Evolutionary conservation across 2,329 filamentous ascomycete genomes (phyloP).

Genomic region (Trichoderma breve): DNA sequence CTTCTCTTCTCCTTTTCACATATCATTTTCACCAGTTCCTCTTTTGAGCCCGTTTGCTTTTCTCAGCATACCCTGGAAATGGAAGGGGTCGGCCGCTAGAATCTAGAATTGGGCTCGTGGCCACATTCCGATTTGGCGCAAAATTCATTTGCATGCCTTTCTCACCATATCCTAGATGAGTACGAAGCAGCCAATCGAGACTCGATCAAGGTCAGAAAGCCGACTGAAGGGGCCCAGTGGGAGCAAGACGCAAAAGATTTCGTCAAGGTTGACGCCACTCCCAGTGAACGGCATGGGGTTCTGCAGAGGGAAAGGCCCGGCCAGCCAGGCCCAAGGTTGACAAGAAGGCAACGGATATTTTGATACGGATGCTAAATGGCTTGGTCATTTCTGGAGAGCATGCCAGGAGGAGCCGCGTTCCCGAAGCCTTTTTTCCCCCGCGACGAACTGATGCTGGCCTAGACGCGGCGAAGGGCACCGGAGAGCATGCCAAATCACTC

Average conservation of each 20-base stretch:
- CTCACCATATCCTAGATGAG: neutral
- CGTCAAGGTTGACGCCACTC: conserved; percentile 27
- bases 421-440: neutral
- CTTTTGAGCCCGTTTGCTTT: too few relatives aligned
- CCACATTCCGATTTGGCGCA: too few relatives aligned
- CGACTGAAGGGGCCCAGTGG: conserved; percentile 33
- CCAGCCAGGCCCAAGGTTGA: conserved; percentile 27
- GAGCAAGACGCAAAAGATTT: conserved; percentile 34
- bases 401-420: neutral
- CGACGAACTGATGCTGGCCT: neutral
- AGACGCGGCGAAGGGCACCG: neutral
- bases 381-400: too few relatives aligned
- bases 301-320: too few relatives aligned
- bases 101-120: too few relatives aligned
- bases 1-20: too few relatives aligned
- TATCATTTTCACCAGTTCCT: too few relatives aligned
- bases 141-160: too few relatives aligned
- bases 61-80: too few relatives aligned
- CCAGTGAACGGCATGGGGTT: too few relatives aligned
- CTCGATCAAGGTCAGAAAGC: conserved; percentile 26
- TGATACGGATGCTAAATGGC: conserved; percentile 25
- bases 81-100: too few relatives aligned
- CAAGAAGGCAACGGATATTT: conserved; percentile 26
- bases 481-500: neutral
- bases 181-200: conserved; percentile 28